Conservation (phyloP, 805 yeast genomes). For the Starmerella apis region DNA sequence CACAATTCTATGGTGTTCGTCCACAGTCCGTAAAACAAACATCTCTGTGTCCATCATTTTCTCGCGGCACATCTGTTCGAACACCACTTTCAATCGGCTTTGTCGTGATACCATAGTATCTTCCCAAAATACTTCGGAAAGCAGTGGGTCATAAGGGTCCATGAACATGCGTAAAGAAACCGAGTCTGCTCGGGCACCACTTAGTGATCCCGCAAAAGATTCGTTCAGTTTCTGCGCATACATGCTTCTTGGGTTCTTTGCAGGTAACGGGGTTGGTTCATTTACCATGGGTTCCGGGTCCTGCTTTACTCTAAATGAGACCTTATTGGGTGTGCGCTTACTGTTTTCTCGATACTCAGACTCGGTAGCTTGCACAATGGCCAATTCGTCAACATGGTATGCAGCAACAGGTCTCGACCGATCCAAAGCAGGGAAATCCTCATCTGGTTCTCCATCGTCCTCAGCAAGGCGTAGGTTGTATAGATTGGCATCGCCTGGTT, state of each 20-base stretch:
- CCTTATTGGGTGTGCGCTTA: slow-evolving; percentile 30
- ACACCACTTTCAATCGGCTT: slow-evolving; percentile 22
- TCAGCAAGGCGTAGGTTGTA: slow-evolving; percentile 79
- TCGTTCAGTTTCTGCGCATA: not conserved
- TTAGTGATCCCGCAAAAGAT: slow-evolving; percentile 10
- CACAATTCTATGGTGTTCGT: slow-evolving; percentile 13
- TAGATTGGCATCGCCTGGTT: slow-evolving; percentile 44
- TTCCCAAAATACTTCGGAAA: slow-evolving; percentile 27
- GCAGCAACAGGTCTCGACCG: slow-evolving; percentile 54
- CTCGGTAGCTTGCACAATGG: slow-evolving; percentile 48
- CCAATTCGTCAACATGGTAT: slow-evolving; percentile 74
- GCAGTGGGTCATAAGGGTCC: slow-evolving; percentile 30
- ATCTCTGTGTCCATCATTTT: slow-evolving; percentile 28
- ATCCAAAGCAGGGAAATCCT: slow-evolving; percentile 77
- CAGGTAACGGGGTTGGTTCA: slow-evolving; percentile 3
- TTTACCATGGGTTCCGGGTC: not conserved
- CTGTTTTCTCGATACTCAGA: slow-evolving; percentile 31
- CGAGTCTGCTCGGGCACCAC: slow-evolving; percentile 10
- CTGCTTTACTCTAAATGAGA: slow-evolving; percentile 12
- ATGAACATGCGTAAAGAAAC: slow-evolving; percentile 25
- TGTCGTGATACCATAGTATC: slow-evolving; percentile 22
- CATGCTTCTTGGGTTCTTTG: not conserved
- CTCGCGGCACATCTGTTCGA: slow-evolving; percentile 29
- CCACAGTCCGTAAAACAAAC: slow-evolving; percentile 30
- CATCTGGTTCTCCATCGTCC: slow-evolving; percentile 88